These are phyloP conservation scores for Fusarium abutilonis DNA, from an alignment of 2,329 filamentous ascomycete species.

Conservation along the genomic window DNA sequence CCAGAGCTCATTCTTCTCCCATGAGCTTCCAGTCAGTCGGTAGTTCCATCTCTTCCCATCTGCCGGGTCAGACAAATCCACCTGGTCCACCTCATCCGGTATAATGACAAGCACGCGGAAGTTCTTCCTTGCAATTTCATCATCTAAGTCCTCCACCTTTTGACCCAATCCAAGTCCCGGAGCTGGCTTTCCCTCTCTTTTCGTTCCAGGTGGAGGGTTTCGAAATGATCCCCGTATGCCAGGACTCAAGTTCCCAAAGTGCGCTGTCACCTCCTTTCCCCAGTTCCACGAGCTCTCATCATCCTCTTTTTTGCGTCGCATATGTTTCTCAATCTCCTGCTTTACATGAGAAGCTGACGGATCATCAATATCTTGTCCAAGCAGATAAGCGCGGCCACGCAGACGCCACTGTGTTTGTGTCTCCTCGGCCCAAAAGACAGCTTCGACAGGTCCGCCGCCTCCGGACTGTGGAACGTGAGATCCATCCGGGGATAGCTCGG, in stretches of 20 bases:
- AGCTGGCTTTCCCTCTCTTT: slow-evolving; percentile 61
- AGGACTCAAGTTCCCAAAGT: slow-evolving; percentile 90
- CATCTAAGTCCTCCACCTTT: slow-evolving; percentile 75
- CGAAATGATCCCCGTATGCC: slow-evolving; percentile 81
- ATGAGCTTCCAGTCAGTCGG: slow-evolving; percentile 65
- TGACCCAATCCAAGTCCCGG: slow-evolving; percentile 62
- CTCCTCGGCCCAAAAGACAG: slow-evolving; percentile 80
- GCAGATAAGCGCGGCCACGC: slow-evolving; percentile 77
- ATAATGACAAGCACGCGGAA: slow-evolving; percentile 86
- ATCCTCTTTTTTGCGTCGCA: slow-evolving; percentile 58
- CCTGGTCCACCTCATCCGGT: slow-evolving; percentile 78
- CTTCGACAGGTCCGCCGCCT: slow-evolving; percentile 79
- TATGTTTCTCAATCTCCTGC: slow-evolving; percentile 67
- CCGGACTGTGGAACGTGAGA: slow-evolving; percentile 58
- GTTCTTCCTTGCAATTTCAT: slow-evolving; percentile 75
- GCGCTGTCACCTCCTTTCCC: slow-evolving; percentile 79
- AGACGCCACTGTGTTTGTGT: slow-evolving; percentile 85
- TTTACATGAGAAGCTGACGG: slow-evolving; percentile 60
- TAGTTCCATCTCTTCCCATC: slow-evolving; percentile 74
- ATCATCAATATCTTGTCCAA: slow-evolving; percentile 73
- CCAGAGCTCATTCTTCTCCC: slow-evolving; percentile 78
- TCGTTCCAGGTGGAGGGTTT: slow-evolving; percentile 74
- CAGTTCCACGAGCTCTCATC: slow-evolving; percentile 74
- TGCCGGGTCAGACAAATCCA: slow-evolving; percentile 75
- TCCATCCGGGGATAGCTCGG: slow-evolving; percentile 67